Evolutionary conservation across 192 early-diverging fungal genomes (phyloP).

Genomic region (Umbelopsis ramanniana): DNA sequence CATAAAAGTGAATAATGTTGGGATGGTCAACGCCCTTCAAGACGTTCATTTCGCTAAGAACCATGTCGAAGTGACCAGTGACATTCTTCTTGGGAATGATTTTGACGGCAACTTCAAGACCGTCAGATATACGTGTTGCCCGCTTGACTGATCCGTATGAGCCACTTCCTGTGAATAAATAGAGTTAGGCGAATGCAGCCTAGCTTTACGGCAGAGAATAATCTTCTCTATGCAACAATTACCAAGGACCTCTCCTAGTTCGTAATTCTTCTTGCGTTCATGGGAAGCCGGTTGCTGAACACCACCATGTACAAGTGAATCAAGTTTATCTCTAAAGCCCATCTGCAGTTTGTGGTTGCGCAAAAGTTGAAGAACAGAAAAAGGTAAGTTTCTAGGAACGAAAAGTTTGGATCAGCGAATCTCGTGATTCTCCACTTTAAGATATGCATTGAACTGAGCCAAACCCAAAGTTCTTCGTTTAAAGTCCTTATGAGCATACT

Average conservation of each 20-base stretch:
- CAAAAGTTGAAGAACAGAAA: too few species aligned
- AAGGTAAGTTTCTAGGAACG: too few species aligned
- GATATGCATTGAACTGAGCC: not conserved
- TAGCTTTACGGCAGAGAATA: not conserved
- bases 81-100: slow-evolving; percentile 89
- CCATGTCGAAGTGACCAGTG: slow-evolving; percentile 84
- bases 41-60: slow-evolving; percentile 89
- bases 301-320: slow-evolving; percentile 40
- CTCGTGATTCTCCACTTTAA: not conserved
- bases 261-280: slow-evolving; percentile 71
- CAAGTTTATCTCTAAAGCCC: slow-evolving; percentile 30
- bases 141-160: slow-evolving; percentile 76
- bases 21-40: slow-evolving; percentile 83
- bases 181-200: not conserved
- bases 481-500: too few species aligned
- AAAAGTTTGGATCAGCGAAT: not conserved
- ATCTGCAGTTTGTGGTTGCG: not conserved
- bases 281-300: slow-evolving; percentile 60
- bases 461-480: too few species aligned
- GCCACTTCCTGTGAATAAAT: slow-evolving; percentile 42
- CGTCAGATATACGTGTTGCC: slow-evolving; percentile 69
- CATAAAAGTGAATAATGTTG: slow-evolving; percentile 87
- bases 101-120: slow-evolving; percentile 86
- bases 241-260: slow-evolving; percentile 63
- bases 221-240: not conserved